Percentiles rank a stretch among this genome's conserved stretches.
Evolutionary conservation across 148 eudicot species (phyloP).

Genomic region (Rhododendron ferrugineum): DNA sequence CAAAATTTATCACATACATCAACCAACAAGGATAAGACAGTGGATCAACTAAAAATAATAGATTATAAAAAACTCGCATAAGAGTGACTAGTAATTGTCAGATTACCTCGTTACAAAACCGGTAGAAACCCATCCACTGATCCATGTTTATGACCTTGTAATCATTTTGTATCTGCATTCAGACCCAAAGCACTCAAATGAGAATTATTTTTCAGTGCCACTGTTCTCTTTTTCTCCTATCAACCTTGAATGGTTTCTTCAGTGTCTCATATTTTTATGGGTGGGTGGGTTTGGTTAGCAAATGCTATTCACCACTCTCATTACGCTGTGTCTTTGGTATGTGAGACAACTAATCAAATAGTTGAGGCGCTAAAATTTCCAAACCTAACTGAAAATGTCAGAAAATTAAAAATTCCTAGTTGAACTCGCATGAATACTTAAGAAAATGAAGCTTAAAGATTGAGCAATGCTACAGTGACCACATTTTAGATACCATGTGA

Average conservation of each 20-base stretch:
- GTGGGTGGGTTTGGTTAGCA: background rate
- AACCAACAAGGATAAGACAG: background rate
- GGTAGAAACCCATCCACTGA: conserved; percentile 94
- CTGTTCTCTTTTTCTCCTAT: background rate
- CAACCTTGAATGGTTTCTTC: background rate
- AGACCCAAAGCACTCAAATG: conserved; percentile 10
- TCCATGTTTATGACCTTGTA: conserved; percentile 96
- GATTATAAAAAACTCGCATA: background rate
- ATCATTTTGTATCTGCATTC: conserved; percentile 66
- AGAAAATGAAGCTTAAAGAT: background rate
- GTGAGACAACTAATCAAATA: background rate
- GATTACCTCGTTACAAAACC: conserved; percentile 84
- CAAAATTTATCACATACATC: background rate
- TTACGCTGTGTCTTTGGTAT: background rate
- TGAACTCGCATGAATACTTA: background rate
- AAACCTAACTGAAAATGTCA: background rate
- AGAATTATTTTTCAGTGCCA: background rate
- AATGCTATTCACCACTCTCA: background rate
- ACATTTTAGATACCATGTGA: background rate
- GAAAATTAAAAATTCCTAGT: background rate
- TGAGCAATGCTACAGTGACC: background rate
- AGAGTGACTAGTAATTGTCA: background rate
- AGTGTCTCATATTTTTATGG: background rate
- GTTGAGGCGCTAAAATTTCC: background rate
- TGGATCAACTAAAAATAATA: background rate